A percentile compares a stretch with the other conserved stretches of the same genome.
Conservation (phyloP, 352 stramenopile genomes). For the Phytophthora ohioensis region DNA sequence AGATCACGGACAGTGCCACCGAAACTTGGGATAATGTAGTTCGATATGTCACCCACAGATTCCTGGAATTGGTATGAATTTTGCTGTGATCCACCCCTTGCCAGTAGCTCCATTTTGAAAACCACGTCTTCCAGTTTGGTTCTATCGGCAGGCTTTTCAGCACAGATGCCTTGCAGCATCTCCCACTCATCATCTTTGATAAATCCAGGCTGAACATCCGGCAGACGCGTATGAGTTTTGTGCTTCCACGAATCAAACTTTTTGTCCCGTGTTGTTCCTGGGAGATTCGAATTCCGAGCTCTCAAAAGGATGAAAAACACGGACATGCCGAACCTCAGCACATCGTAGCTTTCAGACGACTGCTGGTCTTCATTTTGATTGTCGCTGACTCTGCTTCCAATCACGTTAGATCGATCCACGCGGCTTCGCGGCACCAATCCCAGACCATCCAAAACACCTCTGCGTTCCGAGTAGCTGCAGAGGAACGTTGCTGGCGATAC, state of each 20-base stretch:
- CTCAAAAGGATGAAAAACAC: constrained; percentile 32
- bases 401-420: constrained; percentile 23
- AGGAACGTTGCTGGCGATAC: constrained; percentile 25
- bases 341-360: constrained; percentile 23
- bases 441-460: constrained; percentile 35
- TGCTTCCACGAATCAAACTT: constrained; percentile 35
- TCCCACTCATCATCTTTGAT: constrained; percentile 35
- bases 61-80: background rate
- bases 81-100: background rate
- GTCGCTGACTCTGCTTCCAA: constrained; percentile 4
- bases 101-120: constrained; percentile 35
- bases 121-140: constrained; percentile 24
- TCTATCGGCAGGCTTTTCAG: constrained; percentile 21
- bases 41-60: constrained; percentile 16
- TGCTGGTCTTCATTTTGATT: constrained; percentile 17
- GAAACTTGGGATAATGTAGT: constrained; percentile 14
- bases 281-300: constrained; percentile 34
- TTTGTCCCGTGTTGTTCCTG: constrained; percentile 25
- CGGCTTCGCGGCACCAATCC: constrained; percentile 27
- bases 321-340: constrained; percentile 33
- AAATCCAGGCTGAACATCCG: constrained; percentile 23
- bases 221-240: constrained; percentile 30
- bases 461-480: constrained; percentile 35
- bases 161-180: constrained; percentile 26
- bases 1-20: constrained; percentile 11